These are phyloP conservation scores for Artemisia argyi DNA, from an alignment of 129 eudicot species.

Conservation along the genomic window DNA sequence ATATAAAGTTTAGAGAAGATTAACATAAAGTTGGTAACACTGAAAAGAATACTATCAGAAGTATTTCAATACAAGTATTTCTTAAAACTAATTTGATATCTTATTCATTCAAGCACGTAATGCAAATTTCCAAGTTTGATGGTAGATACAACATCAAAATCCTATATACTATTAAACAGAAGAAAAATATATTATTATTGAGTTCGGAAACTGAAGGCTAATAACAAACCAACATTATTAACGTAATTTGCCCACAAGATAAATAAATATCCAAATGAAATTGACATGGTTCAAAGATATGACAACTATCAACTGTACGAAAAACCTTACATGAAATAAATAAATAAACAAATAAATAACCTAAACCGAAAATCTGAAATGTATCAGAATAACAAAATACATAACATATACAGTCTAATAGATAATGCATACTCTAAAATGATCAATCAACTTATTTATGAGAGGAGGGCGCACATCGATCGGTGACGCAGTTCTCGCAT, in stretches of 20 bases:
- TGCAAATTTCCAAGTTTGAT: slow-evolving; percentile 3
- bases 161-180: neutral
- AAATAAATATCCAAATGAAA: too few species aligned
- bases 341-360: too few species aligned
- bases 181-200: neutral
- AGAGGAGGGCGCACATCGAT: slow-evolving; percentile 64
- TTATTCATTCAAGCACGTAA: neutral
- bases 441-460: slow-evolving; percentile 18
- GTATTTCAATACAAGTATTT: neutral
- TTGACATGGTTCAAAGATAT: too few species aligned
- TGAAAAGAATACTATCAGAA: neutral
- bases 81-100: neutral
- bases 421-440: too few species aligned
- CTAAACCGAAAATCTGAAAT: too few species aligned
- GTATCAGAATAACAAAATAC: too few species aligned
- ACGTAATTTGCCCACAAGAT: too few species aligned
- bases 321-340: too few species aligned
- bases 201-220: slow-evolving; percentile 2
- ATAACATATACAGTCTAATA: too few species aligned
- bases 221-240: neutral
- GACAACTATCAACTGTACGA: too few species aligned
- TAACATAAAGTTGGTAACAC: too few species aligned
- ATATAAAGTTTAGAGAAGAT: too few species aligned
- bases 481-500: slow-evolving; percentile 90
- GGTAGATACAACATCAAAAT: neutral